Conservation (phyloP, 1,284 basidiomycete species). For the Sporisorium exsertum region DNA sequence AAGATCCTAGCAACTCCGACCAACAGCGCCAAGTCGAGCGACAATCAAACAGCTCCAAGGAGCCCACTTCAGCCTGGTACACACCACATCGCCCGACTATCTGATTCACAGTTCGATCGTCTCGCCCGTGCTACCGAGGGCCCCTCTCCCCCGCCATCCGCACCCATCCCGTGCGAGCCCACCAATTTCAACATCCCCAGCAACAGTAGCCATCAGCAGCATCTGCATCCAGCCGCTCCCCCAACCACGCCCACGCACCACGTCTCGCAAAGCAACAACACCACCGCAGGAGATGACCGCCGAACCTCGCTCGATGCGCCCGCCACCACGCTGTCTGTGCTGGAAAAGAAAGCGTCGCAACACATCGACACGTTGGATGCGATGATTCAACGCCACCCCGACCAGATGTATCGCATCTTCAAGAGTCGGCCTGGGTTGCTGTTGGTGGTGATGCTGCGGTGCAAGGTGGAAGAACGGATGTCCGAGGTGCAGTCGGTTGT, state of each 20-base stretch:
- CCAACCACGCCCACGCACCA: neutral
- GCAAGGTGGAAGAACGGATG: slow-evolving; percentile 30
- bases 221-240: neutral
- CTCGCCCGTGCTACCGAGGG: slow-evolving; percentile 20
- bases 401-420: slow-evolving; percentile 26
- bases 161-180: slow-evolving; percentile 14
- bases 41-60: neutral
- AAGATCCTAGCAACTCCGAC: neutral
- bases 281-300: neutral
- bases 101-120: slow-evolving; percentile 33
- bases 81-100: slow-evolving; percentile 28
- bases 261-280: neutral
- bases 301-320: slow-evolving; percentile 15
- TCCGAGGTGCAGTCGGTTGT: neutral
- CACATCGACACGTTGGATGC: slow-evolving; percentile 27
- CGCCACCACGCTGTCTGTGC: slow-evolving; percentile 27
- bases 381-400: slow-evolving; percentile 34
- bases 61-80: slow-evolving; percentile 6
- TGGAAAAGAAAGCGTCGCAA: slow-evolving; percentile 19
- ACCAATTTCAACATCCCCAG: neutral
- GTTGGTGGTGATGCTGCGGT: slow-evolving; percentile 28
- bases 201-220: neutral
- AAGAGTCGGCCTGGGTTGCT: slow-evolving; percentile 20
- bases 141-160: neutral
- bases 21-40: slow-evolving; percentile 5